Evolutionary conservation across 2,329 filamentous ascomycete genomes (phyloP).

Genomic region (Exophiala viscosa): DNA sequence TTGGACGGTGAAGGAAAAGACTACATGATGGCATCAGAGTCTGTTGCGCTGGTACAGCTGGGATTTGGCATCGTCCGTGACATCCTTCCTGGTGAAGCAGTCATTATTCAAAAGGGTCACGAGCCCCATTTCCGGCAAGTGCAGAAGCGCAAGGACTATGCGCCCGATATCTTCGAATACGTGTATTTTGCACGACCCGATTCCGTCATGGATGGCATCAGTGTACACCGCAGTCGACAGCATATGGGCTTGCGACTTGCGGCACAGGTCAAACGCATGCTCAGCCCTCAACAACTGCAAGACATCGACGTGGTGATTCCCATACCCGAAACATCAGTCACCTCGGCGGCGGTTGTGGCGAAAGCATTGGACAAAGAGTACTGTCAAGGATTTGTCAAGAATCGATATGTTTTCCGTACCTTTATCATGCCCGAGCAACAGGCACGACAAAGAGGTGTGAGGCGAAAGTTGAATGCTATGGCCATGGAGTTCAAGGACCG

Average conservation of each 20-base stretch:
- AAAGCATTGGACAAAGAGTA: constrained; percentile 71
- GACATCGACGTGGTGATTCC: constrained; percentile 80
- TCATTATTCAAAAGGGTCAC: constrained; percentile 76
- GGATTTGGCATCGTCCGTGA: constrained; percentile 74
- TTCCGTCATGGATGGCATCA: constrained; percentile 80
- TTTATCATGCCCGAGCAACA: constrained; percentile 85
- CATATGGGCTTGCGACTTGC: constrained; percentile 84
- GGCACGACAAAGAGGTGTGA: constrained; percentile 76
- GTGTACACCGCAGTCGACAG: constrained; percentile 75
- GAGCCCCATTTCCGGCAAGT: constrained; percentile 73
- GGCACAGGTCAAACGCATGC: constrained; percentile 62
- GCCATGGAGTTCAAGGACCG: constrained; percentile 76
- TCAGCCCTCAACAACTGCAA: constrained; percentile 66
- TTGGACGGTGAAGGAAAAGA: constrained; percentile 64
- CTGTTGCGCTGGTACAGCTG: constrained; percentile 74
- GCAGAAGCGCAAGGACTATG: constrained; percentile 63
- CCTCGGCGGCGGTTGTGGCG: constrained; percentile 73
- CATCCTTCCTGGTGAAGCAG: constrained; percentile 77
- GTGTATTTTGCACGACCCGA: constrained; percentile 86
- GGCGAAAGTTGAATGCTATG: constrained; percentile 85
- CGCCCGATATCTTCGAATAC: constrained; percentile 82
- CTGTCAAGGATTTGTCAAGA: constrained; percentile 81
- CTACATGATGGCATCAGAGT: constrained; percentile 90
- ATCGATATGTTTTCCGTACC: constrained; percentile 81
- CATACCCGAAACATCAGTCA: constrained; percentile 78